Conservation (phyloP, 106 monocot genomes). For the Ottelia alismoides region DNA sequence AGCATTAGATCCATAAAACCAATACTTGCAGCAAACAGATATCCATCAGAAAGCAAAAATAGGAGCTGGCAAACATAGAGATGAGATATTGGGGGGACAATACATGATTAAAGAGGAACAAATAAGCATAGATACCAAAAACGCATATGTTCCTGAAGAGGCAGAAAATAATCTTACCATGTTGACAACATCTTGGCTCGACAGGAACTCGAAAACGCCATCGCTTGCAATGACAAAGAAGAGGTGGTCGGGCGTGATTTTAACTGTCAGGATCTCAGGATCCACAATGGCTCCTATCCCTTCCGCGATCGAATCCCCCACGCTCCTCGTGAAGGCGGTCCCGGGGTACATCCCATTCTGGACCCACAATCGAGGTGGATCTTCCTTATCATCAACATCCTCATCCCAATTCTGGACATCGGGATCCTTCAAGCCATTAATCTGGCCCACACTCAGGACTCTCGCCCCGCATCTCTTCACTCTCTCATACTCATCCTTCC, state of each 20-base stretch:
- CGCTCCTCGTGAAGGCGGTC: conserved; percentile 84
- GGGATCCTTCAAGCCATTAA: conserved; percentile 65
- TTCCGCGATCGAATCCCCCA: conserved; percentile 75
- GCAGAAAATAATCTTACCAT: conserved; percentile 67
- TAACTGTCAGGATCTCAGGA: conserved; percentile 52
- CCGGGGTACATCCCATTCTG: conserved; percentile 73
- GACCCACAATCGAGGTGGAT: conserved; percentile 85
- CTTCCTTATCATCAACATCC: conserved; percentile 57
- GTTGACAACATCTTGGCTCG: conserved; percentile 71
- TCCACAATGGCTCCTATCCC: conserved; percentile 62
- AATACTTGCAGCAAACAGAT: no score
- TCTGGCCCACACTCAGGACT: conserved; percentile 67
- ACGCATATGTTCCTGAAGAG: no score
- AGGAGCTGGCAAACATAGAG: no score
- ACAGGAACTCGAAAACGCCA: conserved; percentile 85
- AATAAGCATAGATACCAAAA: no score
- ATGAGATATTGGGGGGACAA: no score
- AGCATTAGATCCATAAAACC: no score
- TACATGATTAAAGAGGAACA: no score
- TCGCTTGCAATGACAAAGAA: conserved; percentile 87
- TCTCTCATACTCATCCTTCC: conserved; percentile 77
- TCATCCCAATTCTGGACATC: conserved; percentile 50
- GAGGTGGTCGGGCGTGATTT: conserved; percentile 37
- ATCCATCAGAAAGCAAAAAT: no score
- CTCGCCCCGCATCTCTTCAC: conserved; percentile 61